Base-by-base conservation (phyloP, 257 asterid genomes). In the Striga asiatica region DNA sequence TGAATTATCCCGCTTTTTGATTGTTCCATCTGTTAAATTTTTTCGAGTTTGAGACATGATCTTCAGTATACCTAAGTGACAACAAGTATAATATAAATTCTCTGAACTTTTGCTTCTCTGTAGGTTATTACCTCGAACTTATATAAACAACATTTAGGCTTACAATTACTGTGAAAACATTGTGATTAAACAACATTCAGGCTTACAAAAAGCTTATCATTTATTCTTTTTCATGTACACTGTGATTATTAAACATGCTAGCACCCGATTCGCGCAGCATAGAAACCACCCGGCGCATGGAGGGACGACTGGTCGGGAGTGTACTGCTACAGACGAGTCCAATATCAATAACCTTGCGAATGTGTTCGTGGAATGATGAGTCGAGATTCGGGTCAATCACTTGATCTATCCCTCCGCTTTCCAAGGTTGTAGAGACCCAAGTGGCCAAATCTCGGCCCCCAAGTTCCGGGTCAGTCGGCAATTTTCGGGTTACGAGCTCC, bases 241-340 rank as follows among this genome's bases (percentile, higher is more conserved):
- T 31, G n/a, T n/a, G n/a, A n/a, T n/a, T n/a, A 34, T 8, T 38
- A 54, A 76, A 67, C 63, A 61, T 57, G 50, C 2, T 5, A 21
- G 64, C 51, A 11, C 58, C 39, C 50, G 66, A 64, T 21, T 79
- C 92, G 56, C 69, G 92, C 70, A 86, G 72, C 86, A 78, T 60
- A 53, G 65, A 67, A 16, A 81, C 92, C 13, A 86, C 86, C 42
- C 76, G 62, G 22, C 91, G 84, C 96, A 86, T 86, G 1, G 94
- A 81, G 38, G 94, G 96, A 0, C 96, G 88, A 58, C 77, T 81
- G 3, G 51, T 57, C 1, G 96, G 96, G 47, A 75, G 52, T 3
- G 62, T 49, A 68, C 73, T 69, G 14, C 82, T 74, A 58, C 96
- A 86, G 5, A 74, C 62, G 38, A 83, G 59, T 19, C 88, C 85